Percentiles rank a stretch among this genome's conserved stretches.
These are phyloP conservation scores for Fomitopsis pinicola DNA, from an alignment of 1,284 basidiomycete genomes.

Conservation along the genomic window DNA sequence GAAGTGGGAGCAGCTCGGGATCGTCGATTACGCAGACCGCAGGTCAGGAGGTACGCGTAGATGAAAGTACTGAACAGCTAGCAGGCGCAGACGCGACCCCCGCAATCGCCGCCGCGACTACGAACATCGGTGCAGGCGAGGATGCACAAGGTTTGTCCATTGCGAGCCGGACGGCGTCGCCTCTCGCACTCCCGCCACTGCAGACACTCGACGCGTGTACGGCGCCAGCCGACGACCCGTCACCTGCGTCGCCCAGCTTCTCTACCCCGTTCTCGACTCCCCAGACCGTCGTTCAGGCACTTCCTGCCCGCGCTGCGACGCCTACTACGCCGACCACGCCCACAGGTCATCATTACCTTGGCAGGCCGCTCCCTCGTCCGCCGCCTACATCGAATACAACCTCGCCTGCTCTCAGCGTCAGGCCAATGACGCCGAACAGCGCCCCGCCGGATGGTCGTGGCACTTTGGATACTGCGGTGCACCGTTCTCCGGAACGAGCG, in stretches of 20 bases:
- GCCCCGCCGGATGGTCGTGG: not conserved
- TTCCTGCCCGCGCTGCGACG: constrained; percentile 3
- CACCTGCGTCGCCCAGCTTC: not conserved
- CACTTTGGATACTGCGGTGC: too few relatives aligned
- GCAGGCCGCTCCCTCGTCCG: constrained; percentile 29
- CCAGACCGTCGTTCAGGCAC: not conserved
- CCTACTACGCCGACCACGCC: constrained; percentile 23
- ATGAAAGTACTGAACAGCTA: too few relatives aligned
- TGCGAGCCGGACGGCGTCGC: not conserved
- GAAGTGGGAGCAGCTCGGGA: not conserved
- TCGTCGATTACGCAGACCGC: not conserved
- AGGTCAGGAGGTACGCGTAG: too few relatives aligned
- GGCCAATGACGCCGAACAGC: not conserved
- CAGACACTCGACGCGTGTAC: not conserved
- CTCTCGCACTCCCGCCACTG: not conserved
- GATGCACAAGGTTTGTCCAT: not conserved
- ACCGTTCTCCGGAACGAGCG: not conserved
- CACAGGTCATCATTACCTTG: constrained; percentile 26
- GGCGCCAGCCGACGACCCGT: not conserved
- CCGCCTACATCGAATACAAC: constrained; percentile 10
- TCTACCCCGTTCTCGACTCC: not conserved
- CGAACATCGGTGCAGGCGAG: not conserved
- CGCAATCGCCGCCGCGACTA: too few relatives aligned
- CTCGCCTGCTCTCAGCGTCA: constrained; percentile 2
- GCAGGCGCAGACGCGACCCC: too few relatives aligned